A percentile compares a stretch with the other conserved stretches of the same genome.
phyloP scores from a whole-genome alignment of 169 alveolate genomes.

The Plasmodium cynomolgi region DNA sequence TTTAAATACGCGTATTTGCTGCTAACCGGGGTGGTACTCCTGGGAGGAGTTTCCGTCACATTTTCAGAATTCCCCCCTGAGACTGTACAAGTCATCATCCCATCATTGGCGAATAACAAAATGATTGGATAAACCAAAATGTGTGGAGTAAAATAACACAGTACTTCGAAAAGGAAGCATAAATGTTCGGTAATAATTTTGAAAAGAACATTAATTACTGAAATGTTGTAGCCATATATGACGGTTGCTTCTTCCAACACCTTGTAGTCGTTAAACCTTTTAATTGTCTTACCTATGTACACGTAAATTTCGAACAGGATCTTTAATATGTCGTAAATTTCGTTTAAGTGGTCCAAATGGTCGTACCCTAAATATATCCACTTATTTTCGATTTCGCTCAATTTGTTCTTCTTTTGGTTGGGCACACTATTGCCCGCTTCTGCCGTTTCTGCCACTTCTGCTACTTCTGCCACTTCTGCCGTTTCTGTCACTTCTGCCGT shows the following conservation, averaged over 20 bases:
- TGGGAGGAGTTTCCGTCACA: not conserved
- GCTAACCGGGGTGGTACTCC: not conserved
- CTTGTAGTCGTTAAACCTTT: constrained; percentile 23
- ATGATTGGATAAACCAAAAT: constrained; percentile 55
- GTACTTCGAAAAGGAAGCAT: constrained; percentile 66
- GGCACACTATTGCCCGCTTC: not conserved
- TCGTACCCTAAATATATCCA: constrained; percentile 69
- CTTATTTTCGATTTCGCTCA: not conserved
- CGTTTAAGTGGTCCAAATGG: constrained; percentile 51
- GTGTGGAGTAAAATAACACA: constrained; percentile 72
- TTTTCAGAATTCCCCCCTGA: not conserved
- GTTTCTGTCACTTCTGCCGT: too few relatives aligned
- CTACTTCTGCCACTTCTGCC: not conserved
- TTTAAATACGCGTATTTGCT: constrained; percentile 1
- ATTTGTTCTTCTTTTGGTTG: not conserved
- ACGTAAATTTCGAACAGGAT: constrained; percentile 54
- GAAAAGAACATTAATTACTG: constrained; percentile 38
- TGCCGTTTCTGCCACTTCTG: not conserved
- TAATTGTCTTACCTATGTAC: constrained; percentile 32
- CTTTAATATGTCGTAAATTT: constrained; percentile 31
- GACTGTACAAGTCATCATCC: not conserved
- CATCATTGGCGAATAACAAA: constrained; percentile 12
- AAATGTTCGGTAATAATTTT: constrained; percentile 55
- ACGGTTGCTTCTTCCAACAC: constrained; percentile 63
- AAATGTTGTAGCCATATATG: constrained; percentile 33